A percentile compares a stretch with the other conserved stretches of the same genome.
phyloP scores from a whole-genome alignment of 441 rosid genomes.

The California macrophylla region DNA sequence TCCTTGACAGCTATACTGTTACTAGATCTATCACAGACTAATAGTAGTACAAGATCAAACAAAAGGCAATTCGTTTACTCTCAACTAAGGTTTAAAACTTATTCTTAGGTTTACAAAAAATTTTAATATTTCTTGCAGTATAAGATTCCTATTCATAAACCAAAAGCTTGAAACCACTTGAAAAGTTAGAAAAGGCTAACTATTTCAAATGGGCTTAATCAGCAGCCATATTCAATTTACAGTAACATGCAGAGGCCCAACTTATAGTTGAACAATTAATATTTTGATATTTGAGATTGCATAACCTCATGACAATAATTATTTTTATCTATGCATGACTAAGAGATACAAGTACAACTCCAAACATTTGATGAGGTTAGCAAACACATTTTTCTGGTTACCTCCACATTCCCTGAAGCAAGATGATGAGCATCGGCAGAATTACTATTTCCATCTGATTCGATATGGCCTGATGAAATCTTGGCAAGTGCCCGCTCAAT shows the following conservation, averaged over 20 bases:
- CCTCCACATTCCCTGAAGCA: slow-evolving; percentile 61
- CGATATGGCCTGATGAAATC: slow-evolving; percentile 75
- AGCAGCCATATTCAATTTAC: not conserved
- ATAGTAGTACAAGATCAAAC: not conserved
- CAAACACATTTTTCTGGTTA: slow-evolving; percentile 18
- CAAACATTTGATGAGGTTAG: not conserved
- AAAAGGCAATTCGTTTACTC: not conserved
- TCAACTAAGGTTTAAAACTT: not conserved
- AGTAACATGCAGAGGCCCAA: not conserved
- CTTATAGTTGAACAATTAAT: not conserved
- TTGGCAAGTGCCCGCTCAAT: slow-evolving; percentile 82
- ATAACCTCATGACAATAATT: not conserved
- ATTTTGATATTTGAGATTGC: not conserved
- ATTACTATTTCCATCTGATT: slow-evolving; percentile 46
- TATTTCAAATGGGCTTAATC: not conserved
- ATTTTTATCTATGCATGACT: not conserved
- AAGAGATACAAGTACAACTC: not conserved
- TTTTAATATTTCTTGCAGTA: not conserved
- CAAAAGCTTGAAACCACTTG: not conserved
- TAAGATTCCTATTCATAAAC: not conserved
- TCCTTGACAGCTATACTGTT: not conserved
- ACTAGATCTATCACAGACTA: not conserved
- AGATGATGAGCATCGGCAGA: slow-evolving; percentile 39
- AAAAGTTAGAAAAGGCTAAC: not conserved
- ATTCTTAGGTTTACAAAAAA: too few species aligned